Percentiles rank a stretch among this genome's conserved stretches.
These are phyloP conservation scores for Arctium lappa DNA, from an alignment of 129 eudicot species.

Conservation along the genomic window DNA sequence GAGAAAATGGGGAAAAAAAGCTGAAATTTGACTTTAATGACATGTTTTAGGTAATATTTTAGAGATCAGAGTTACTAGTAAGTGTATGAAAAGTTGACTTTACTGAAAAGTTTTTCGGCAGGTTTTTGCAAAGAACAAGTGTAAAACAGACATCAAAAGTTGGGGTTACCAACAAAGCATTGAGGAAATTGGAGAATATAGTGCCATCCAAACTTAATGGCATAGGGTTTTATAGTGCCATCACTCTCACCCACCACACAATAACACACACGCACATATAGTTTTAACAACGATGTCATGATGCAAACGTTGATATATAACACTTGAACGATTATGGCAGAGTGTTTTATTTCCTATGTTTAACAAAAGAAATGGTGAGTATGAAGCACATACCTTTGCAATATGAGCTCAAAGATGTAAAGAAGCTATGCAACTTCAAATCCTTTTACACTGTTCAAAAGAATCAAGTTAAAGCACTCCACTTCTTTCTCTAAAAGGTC, in stretches of 20 bases:
- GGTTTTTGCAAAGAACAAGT: slow-evolving; percentile 18
- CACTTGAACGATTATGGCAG: background rate
- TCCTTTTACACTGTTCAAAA: background rate
- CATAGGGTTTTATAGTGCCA: slow-evolving; percentile 2
- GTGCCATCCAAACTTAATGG: slow-evolving; percentile 20
- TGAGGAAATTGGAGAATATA: slow-evolving; percentile 9
- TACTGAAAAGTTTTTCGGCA: background rate
- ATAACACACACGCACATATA: background rate
- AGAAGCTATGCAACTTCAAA: background rate
- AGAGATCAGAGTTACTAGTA: background rate
- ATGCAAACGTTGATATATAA: slow-evolving; percentile 3
- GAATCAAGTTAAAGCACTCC: background rate
- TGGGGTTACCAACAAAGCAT: slow-evolving; percentile 15
- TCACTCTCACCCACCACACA: slow-evolving; percentile 20
- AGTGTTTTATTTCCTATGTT: background rate
- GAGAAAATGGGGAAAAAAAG: background rate
- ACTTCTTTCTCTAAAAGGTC: background rate
- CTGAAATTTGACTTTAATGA: background rate
- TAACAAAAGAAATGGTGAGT: background rate
- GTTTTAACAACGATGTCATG: background rate
- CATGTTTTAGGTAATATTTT: slow-evolving; percentile 8
- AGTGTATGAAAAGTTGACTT: background rate
- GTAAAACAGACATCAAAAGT: slow-evolving; percentile 28
- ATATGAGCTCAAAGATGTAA: slow-evolving; percentile 3
- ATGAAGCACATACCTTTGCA: slow-evolving; percentile 6